Evolutionary conservation across 2,329 filamentous ascomycete species (phyloP), one percentile per base, ranked within the genome.

Genomic region (Botryotinia globosa): DNA sequence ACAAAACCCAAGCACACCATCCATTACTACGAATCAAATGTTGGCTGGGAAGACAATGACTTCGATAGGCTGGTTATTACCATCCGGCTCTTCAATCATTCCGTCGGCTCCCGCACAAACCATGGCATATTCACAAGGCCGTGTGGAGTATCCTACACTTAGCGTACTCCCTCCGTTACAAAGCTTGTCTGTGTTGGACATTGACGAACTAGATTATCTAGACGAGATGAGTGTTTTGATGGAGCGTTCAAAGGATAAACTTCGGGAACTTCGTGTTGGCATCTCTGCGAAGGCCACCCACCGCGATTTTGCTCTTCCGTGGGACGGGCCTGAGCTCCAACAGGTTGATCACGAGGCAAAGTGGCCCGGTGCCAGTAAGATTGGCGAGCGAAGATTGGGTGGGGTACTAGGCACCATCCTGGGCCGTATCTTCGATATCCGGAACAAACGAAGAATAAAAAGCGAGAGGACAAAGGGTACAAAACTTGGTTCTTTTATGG

Each of bases 191-290:
- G 93, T 94, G 1, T 84, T 96, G 59, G 91, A 96, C 77, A 92
- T 96, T 74, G 93, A 96, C 78, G 92, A 95, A 79, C 82, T 93
- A n/a, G 87, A 90, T 42, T 96, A 96, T 80, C 82, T 95, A 54
- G 92, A 95, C 79, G 93, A 96, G 82, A 91, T 96, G 88, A 91
- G 91, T 71, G 85, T 93, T 59, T 85, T 96, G 20, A 89, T 96
- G 74, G 90, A 91, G 74, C 88, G 90, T 37, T 95, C 92, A 20
- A 85, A 88, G 73, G 84, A 86, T 74, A 85, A 85, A 59, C 83
- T 96, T 25, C 86, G 87, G 44, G 93, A 95, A 80, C 84, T 97
- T 48, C 87, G 92, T 61, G 86, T 96, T 8, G 92, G 93, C 9
- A 89, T 96, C 72, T 89, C 92, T 8, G 79, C 83, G 48, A 84